Conservation (phyloP, 2,329 filamentous ascomycete genomes). For the Ophiostoma fasciatum region DNA sequence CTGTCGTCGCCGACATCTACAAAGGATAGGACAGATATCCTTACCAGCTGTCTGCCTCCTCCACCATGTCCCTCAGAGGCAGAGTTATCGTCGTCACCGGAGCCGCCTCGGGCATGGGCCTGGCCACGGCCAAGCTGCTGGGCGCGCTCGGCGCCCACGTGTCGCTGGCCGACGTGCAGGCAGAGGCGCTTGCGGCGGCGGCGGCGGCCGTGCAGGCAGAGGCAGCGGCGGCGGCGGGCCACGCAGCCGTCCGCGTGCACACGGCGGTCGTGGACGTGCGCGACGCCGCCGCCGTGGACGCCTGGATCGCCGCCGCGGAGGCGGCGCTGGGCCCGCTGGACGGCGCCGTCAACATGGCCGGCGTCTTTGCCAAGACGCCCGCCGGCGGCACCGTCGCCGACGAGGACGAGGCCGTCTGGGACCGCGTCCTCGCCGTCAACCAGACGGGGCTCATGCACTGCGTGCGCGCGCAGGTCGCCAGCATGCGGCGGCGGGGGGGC, state of each 20-base stretch:
- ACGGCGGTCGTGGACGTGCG: conserved; percentile 5
- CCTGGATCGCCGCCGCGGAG: conserved; percentile 33
- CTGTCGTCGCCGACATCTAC: no score
- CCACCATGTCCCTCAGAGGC: not conserved
- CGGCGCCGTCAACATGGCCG: conserved; percentile 40
- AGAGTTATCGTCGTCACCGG: conserved; percentile 9
- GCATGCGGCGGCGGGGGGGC: no score
- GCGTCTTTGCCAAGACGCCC: conserved; percentile 27
- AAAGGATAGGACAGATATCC: no score
- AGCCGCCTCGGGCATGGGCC: conserved; percentile 29
- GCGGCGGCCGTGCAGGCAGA: not conserved
- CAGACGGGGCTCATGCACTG: conserved; percentile 38
- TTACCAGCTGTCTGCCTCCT: no score
- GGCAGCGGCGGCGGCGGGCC: conserved; percentile 4
- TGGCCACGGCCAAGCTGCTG: conserved; percentile 28
- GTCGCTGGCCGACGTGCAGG: conserved; percentile 30
- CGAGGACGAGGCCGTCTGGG: conserved; percentile 32
- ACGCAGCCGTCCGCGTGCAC: conserved; percentile 1
- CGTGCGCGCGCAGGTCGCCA: conserved; percentile 20
- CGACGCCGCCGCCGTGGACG: conserved; percentile 26
- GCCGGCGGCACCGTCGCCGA: conserved; percentile 24
- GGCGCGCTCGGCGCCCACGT: conserved; percentile 25
- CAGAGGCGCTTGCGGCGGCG: conserved; percentile 16
- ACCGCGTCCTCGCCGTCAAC: conserved; percentile 32
- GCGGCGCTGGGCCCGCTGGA: conserved; percentile 36